phyloP scores from a whole-genome alignment of 2,329 filamentous ascomycete genomes.

The Neofusicoccum umdonicola region DNA sequence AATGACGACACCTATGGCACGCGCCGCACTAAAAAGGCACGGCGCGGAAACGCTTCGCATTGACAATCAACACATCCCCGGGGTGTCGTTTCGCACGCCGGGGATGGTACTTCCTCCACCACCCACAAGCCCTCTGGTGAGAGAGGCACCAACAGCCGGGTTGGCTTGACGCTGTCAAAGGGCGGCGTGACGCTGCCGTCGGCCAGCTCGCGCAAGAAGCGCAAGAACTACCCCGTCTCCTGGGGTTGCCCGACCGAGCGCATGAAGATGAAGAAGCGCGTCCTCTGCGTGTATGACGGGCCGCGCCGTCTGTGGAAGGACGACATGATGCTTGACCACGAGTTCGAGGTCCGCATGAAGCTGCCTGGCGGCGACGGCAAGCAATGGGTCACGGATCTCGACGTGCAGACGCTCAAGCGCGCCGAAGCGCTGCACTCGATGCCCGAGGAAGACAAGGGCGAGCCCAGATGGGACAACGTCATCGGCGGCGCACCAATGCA shows the following conservation, averaged over 20 bases:
- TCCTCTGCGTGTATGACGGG: conserved; percentile 90
- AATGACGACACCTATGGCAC: conserved; percentile 56
- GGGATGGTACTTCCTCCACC: conserved; percentile 34
- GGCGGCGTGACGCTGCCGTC: conserved; percentile 62
- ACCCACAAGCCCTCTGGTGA: conserved; percentile 15
- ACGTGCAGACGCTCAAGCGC: conserved; percentile 83
- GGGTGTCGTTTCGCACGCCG: conserved; percentile 39
- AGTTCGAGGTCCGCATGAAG: conserved; percentile 87
- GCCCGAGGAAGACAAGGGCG: conserved; percentile 82
- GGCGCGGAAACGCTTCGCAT: conserved; percentile 39
- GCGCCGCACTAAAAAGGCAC: conserved; percentile 49
- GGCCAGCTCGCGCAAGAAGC: conserved; percentile 72
- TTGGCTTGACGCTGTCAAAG: conserved; percentile 72
- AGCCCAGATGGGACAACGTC: conserved; percentile 74
- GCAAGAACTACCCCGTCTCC: conserved; percentile 86
- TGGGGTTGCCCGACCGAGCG: conserved; percentile 92
- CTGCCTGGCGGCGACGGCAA: conserved; percentile 58
- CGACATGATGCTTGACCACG: conserved; percentile 96
- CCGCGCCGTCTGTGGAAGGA: conserved; percentile 88
- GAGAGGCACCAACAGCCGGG: conserved; percentile 19
- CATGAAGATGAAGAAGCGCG: conserved; percentile 98
- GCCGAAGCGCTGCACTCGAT: conserved; percentile 80
- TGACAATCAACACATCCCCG: conserved; percentile 52
- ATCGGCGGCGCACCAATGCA: conserved; percentile 18
- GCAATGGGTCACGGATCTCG: conserved; percentile 83